Percentiles rank a stretch among this genome's conserved stretches.
phyloP scores from a whole-genome alignment of 306 rosid genomes.

The Quercus berberidifolia region DNA sequence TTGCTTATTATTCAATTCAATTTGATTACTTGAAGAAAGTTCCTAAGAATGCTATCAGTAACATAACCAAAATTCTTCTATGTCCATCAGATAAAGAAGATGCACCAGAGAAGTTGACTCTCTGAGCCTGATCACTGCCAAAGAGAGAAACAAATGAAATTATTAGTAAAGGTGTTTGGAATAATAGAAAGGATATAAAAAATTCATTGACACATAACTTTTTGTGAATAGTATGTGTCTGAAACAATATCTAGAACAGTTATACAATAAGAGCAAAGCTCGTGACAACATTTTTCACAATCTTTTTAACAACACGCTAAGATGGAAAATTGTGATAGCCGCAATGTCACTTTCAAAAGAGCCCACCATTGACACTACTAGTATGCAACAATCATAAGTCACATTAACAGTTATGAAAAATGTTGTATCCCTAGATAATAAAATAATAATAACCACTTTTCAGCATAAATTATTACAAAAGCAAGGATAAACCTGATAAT shows the following conservation, averaged over 20 bases:
- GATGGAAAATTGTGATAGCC: too few relatives aligned
- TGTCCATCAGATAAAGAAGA: conserved; percentile 27
- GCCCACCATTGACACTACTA: too few relatives aligned
- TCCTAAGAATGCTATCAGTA: conserved; percentile 30
- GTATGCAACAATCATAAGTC: too few relatives aligned
- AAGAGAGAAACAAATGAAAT: conserved; percentile 18
- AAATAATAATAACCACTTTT: background rate
- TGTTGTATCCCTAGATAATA: too few relatives aligned
- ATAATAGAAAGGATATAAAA: background rate
- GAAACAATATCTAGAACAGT: background rate
- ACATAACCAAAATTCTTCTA: conserved; percentile 31
- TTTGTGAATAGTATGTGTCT: background rate
- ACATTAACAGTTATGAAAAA: too few relatives aligned
- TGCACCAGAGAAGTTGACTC: conserved; percentile 61
- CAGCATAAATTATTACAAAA: background rate
- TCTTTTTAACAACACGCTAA: too few relatives aligned
- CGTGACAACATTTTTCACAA: too few relatives aligned
- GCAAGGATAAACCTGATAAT: background rate
- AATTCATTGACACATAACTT: too few relatives aligned
- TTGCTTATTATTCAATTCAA: background rate
- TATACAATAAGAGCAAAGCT: background rate
- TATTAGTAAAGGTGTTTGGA: background rate
- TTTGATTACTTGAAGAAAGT: conserved; percentile 28
- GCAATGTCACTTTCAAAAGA: too few relatives aligned
- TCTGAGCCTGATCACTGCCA: conserved; percentile 83